Base-by-base conservation (phyloP, 352 stramenopile genomes). In the Phytophthora brassicae region DNA sequence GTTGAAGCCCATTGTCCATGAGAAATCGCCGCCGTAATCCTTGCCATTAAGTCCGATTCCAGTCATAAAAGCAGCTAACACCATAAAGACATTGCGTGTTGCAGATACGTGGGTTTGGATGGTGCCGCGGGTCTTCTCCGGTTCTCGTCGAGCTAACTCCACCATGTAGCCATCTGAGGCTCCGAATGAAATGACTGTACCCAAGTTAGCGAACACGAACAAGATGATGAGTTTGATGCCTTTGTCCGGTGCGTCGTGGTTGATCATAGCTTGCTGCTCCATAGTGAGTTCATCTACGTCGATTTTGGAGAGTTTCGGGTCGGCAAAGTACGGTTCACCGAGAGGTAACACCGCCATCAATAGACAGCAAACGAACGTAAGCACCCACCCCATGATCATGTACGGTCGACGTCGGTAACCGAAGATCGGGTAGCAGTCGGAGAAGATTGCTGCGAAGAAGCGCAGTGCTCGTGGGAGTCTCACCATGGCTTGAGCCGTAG, bases 371-470 rank as follows among this genome's bases (percentile, higher is more conserved):
- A 71, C 43, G 60, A 75, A 79, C n/a, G 69, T 65, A 20, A 83
- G 28, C 31, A 41, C 26, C 79, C 77, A 88, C 12, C 88, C 88
- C 17, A 89, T 56, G 22, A 90, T 75, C 50, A 95, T 70, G 61
- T 96, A 96, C 38, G 86, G 79, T 9, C 88, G 88, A 12, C 86
- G 74, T 3, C 82, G 87, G 55, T 89, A 89, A 42, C 86, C 83
- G 56, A 76, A 83, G 56, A 96, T 90, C 11, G 88, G 88, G 49
- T 84, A 83, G 60, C 75, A 90, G 64, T 96, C 88, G 14, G 72
- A 86, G 16, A 95, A 68, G 29, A 94, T 70, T 29, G 79, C 85
- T 35, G 82, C 68, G 20, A 94, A 74, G 20, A 85, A 50, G 33
- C 76, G 77, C 13, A 87, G 71, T 0, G 74, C 68, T 11, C 73